A percentile compares a stretch with the other conserved stretches of the same genome.
Evolutionary conservation across 2,329 filamentous ascomycete species (phyloP).

Genomic region (Colletotrichum navitas): DNA sequence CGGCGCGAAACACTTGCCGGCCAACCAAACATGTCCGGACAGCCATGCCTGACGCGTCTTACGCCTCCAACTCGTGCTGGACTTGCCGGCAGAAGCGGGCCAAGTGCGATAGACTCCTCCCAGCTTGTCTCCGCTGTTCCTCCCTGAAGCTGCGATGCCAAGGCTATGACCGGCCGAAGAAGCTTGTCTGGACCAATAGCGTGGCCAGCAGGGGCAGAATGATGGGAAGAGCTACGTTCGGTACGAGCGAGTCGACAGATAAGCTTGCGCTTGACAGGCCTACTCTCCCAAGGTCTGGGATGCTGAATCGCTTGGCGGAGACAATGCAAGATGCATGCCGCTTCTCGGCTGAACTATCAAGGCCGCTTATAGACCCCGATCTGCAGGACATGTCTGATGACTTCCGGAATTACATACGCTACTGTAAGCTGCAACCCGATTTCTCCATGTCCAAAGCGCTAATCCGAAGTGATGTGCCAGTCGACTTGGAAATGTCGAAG

Average conservation of each 20-base stretch:
- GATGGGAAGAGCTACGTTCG: constrained; percentile 25
- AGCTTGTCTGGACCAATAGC: constrained; percentile 34
- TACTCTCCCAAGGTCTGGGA: neutral
- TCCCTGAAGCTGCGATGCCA: constrained; percentile 35
- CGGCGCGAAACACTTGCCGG: neutral
- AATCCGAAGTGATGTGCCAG: constrained; percentile 9
- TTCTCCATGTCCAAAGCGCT: neutral
- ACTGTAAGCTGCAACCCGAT: constrained; percentile 13
- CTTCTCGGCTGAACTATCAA: neutral
- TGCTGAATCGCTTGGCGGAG: neutral
- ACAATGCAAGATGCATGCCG: neutral
- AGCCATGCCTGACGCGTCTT: constrained; percentile 31
- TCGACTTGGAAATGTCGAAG: constrained; percentile 33
- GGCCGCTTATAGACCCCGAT: constrained; percentile 26
- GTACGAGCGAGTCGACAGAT: neutral
- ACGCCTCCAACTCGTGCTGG: constrained; percentile 34
- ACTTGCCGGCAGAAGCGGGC: constrained; percentile 37
- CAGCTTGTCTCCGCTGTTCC: constrained; percentile 30
- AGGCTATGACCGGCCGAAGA: constrained; percentile 32
- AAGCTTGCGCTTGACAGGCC: neutral
- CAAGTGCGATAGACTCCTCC: constrained; percentile 36
- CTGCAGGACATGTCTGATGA: constrained; percentile 23
- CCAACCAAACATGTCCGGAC: constrained; percentile 21
- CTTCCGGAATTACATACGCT: constrained; percentile 36
- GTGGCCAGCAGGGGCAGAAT: constrained; percentile 34